Conservation (phyloP, 2,329 filamentous ascomycete genomes). For the Fusarium sp. region DNA sequence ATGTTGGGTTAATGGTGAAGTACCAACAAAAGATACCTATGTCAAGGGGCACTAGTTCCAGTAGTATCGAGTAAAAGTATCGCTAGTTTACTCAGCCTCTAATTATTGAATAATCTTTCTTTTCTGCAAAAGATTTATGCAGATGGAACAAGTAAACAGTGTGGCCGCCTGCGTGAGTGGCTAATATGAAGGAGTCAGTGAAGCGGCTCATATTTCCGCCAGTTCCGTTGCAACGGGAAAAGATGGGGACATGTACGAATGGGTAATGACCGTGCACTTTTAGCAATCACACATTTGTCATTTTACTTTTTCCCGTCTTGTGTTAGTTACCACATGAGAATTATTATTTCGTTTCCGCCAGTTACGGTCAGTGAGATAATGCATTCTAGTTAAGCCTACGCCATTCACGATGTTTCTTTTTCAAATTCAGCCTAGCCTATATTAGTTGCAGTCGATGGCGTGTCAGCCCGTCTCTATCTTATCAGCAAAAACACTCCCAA, state of each 20-base stretch:
- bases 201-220: slow-evolving; percentile 1
- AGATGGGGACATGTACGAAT: background rate
- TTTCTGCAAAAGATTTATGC: background rate
- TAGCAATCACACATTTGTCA: background rate
- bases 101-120: too few relatives aligned
- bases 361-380: background rate
- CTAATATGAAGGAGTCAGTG: background rate
- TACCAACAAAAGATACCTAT: background rate
- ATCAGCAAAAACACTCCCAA: too few relatives aligned
- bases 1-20: background rate
- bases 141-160: background rate
- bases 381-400: too few relatives aligned
- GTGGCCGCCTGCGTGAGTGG: background rate
- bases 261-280: background rate
- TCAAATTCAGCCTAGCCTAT: too few relatives aligned
- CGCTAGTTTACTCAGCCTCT: background rate
- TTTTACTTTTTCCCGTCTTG: background rate
- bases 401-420: too few relatives aligned
- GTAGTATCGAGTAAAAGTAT: background rate
- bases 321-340: slow-evolving; percentile 2
- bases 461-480: too few relatives aligned
- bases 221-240: background rate
- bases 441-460: too few relatives aligned
- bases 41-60: background rate
- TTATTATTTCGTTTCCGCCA: background rate